Evolutionary conservation across 306 rosid species (phyloP).

Genomic region (Astragalus glycyphyllos): DNA sequence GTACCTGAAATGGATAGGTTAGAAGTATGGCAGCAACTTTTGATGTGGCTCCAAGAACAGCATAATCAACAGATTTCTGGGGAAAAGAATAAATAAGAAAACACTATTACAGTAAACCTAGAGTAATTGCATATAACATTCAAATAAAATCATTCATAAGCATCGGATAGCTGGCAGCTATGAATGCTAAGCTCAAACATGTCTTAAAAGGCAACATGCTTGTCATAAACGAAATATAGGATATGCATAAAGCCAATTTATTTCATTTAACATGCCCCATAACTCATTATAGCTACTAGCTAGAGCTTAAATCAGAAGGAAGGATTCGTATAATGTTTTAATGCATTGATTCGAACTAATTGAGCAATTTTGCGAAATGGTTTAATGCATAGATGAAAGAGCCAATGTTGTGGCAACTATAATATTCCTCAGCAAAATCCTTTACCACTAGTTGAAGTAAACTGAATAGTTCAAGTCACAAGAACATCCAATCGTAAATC

Average conservation of each 20-base stretch:
- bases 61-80: slow-evolving; percentile 87
- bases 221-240: slow-evolving; percentile 24
- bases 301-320: slow-evolving; percentile 43
- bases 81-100: slow-evolving; percentile 10
- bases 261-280: slow-evolving; percentile 25
- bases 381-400: slow-evolving; percentile 8
- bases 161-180: slow-evolving; percentile 23
- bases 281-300: slow-evolving; percentile 20
- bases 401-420: slow-evolving; percentile 4
- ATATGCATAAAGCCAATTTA: slow-evolving; percentile 30
- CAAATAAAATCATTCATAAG: slow-evolving; percentile 23
- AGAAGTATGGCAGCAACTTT: slow-evolving; percentile 69
- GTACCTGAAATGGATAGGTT: slow-evolving; percentile 93
- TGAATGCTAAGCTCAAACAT: background rate
- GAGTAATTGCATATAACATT: slow-evolving; percentile 5
- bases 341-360: background rate
- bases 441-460: background rate
- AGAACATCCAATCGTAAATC: slow-evolving; percentile 12
- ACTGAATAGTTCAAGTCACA: background rate
- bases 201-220: slow-evolving; percentile 5
- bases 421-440: background rate
- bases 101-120: slow-evolving; percentile 5
- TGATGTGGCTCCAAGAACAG: slow-evolving; percentile 77
- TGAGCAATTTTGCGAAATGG: slow-evolving; percentile 2
- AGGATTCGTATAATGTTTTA: background rate